A percentile compares a stretch with the other conserved stretches of the same genome.
These are phyloP conservation scores for Camelina sativa DNA, from an alignment of 345 rosid species.

Conservation along the genomic window DNA sequence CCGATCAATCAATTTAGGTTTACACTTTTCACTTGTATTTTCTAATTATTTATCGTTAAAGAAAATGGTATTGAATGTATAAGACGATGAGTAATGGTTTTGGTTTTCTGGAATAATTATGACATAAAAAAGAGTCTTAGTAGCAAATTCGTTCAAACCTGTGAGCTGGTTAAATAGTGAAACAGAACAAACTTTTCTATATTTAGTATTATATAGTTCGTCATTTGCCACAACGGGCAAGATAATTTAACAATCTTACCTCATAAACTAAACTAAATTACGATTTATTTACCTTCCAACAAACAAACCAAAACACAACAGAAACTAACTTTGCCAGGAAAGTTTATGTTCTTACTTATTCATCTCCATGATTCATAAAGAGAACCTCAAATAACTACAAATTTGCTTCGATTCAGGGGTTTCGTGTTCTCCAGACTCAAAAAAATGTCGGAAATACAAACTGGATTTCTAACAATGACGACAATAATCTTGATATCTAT, in stretches of 20 bases:
- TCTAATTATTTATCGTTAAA: not conserved
- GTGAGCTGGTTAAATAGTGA: not conserved
- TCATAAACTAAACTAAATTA: not conserved
- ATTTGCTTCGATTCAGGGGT: not conserved
- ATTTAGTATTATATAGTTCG: not conserved
- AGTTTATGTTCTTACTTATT: conserved; percentile 9
- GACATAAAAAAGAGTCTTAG: not conserved
- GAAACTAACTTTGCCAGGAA: not conserved
- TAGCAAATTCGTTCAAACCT: not conserved
- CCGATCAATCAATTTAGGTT: not conserved
- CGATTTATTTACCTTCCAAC: not conserved
- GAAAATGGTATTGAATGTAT: not conserved
- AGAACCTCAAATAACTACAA: not conserved
- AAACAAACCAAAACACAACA: conserved; percentile 6
- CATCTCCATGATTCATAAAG: not conserved
- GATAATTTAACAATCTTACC: not conserved
- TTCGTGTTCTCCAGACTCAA: not conserved
- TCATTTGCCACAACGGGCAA: not conserved
- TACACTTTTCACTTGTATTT: not conserved
- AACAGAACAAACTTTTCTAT: conserved; percentile 1
- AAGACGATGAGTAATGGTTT: not conserved
- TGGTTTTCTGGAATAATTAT: not conserved
- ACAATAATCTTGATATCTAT: conserved; percentile 24
- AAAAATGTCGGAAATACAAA: conserved; percentile 23
- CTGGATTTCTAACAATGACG: conserved; percentile 28